Evolutionary conservation across 1,284 basidiomycete genomes (phyloP), one percentile per base, ranked within the genome.

Genomic region (Termitomyces sp.): DNA sequence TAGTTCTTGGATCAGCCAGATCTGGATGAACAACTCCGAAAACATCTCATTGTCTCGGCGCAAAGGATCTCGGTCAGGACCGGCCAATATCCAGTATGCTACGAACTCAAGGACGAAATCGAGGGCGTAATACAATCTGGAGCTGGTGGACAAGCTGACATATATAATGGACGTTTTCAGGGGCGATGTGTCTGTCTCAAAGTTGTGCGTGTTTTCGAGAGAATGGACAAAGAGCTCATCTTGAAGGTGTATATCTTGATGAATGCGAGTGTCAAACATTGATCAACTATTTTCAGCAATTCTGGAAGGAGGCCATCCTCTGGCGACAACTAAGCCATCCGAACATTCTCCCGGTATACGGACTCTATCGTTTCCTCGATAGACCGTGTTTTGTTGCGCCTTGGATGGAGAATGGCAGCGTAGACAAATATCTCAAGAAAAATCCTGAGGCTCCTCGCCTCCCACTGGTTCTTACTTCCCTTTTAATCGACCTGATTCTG

Each of bases 281-380:
- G 11, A 26, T 31, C 10, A 10, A 5, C 2, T 28, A 16, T 33
- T 5, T 21, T n/a, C 8, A 64, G 61, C 48, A 38, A 19, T 60
- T 54, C 21, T 40, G 21, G 24, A 53, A 47, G 44, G 62, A 64
- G 50, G 61, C 47, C 5, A 55, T 62, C n/a, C 33, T 64, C 3
- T 64, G 61, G 62, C 46, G 57, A n/a, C 61, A 60, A 10, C 43
- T 63, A 1, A 45, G 30, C 18, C 61, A 62, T 52, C 55, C 56
- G 2, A 62, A 63, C 34, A 40, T 64, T 21, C 50, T 64, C 13
- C 61, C 61, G 8, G 58, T 64, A 24, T 58, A 56, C 19, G 62
- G 62, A 13, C 43, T 64, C 9, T 54, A 43, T 42, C 42, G 28
- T n/a, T 40, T 41, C 13, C 28, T 19, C 6, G 42, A 26, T 19